Percentiles rank a stretch among this genome's conserved stretches.
Conservation (phyloP, 2,329 filamentous ascomycete genomes). For the Alternaria infectoria region DNA sequence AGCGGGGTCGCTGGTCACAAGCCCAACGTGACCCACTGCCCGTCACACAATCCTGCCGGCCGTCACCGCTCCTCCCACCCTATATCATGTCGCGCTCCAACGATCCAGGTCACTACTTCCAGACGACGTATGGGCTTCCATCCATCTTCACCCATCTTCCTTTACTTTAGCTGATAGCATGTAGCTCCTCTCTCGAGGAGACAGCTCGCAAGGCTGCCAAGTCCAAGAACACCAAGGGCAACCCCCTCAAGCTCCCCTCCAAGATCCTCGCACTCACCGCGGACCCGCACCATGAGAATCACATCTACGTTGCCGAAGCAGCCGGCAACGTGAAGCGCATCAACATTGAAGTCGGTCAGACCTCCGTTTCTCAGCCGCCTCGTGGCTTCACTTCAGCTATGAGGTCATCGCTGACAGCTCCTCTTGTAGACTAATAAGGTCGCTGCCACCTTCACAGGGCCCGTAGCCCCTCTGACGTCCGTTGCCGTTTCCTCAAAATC, state of each 20-base stretch:
- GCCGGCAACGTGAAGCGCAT: conserved; percentile 79
- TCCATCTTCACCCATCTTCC: background rate
- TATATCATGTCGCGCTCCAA: conserved; percentile 49
- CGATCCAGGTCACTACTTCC: conserved; percentile 85
- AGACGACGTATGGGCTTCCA: conserved; percentile 75
- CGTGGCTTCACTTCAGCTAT: background rate
- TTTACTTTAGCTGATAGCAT: conserved; percentile 22
- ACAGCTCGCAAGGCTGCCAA: conserved; percentile 71
- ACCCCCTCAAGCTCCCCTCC: conserved; percentile 79
- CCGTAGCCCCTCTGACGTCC: conserved; percentile 72
- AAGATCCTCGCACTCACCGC: conserved; percentile 79
- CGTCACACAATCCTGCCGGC: background rate
- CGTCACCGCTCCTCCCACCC: conserved; percentile 15
- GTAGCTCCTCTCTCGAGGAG: conserved; percentile 58
- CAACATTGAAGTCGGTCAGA: conserved; percentile 73
- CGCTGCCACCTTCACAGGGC: conserved; percentile 68
- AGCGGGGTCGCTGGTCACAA: conserved; percentile 14
- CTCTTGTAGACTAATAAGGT: conserved; percentile 43
- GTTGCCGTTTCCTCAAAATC: conserved; percentile 37
- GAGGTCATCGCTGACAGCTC: conserved; percentile 16
- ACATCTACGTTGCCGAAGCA: conserved; percentile 84
- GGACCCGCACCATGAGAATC: conserved; percentile 68
- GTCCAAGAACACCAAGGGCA: conserved; percentile 81
- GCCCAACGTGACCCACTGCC: conserved; percentile 7
- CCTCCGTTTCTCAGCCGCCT: conserved; percentile 18